phyloP scores from a whole-genome alignment of 441 rosid genomes.

The Euphorbia corollata region DNA sequence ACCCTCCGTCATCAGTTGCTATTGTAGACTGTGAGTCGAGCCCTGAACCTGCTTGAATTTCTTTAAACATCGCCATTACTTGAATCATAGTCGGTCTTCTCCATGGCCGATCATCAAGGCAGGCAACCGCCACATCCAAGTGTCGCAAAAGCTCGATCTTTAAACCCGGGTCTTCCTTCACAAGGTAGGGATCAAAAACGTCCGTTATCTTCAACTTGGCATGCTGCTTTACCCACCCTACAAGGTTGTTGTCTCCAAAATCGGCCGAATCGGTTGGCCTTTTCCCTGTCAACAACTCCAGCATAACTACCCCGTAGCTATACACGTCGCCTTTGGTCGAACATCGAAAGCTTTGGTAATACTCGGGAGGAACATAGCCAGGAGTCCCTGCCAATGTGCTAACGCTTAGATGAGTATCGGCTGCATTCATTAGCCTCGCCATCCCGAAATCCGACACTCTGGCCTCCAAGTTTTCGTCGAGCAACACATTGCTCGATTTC shows the following conservation, averaged over 20 bases:
- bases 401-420: slow-evolving; percentile 94
- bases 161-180: slow-evolving; percentile 61
- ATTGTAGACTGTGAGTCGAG: slow-evolving; percentile 65
- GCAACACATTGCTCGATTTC: slow-evolving; percentile 92
- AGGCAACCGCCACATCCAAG: slow-evolving; percentile 61
- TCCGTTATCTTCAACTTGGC: slow-evolving; percentile 61
- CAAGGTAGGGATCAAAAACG: slow-evolving; percentile 62
- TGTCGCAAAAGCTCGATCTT: slow-evolving; percentile 72
- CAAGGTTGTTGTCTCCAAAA: slow-evolving; percentile 96
- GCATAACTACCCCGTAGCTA: slow-evolving; percentile 81
- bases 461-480: slow-evolving; percentile 77
- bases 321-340: slow-evolving; percentile 90
- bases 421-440: slow-evolving; percentile 82
- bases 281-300: slow-evolving; percentile 83
- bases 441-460: slow-evolving; percentile 95
- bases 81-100: slow-evolving; percentile 72
- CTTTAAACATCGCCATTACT: slow-evolving; percentile 74
- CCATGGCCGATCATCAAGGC: slow-evolving; percentile 67
- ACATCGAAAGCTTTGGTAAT: slow-evolving; percentile 92
- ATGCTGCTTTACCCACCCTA: slow-evolving; percentile 95
- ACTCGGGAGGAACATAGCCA: slow-evolving; percentile 95
- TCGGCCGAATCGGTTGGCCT: slow-evolving; percentile 88
- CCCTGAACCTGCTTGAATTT: slow-evolving; percentile 71
- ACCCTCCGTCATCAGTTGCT: slow-evolving; percentile 53
- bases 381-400: slow-evolving; percentile 98